Conservation (phyloP, 1,139 yeast genomes). For the Hyphopichia wangnamkhiaoensis region DNA sequence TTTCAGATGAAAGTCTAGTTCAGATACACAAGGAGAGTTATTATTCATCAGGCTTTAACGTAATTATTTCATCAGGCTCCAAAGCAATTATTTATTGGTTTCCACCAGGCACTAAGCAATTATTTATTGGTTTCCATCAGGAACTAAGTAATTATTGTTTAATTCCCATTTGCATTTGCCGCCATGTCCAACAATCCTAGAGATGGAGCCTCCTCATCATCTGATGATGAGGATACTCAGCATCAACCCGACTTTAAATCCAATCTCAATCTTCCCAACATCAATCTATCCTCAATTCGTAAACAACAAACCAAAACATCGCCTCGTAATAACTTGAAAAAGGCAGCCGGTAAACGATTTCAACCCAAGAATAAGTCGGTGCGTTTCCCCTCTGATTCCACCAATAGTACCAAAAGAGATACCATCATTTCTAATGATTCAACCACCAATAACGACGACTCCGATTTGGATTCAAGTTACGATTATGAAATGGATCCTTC, state of each 20-base stretch:
- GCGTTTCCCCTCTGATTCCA: slow-evolving; percentile 27
- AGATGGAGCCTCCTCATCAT: neutral
- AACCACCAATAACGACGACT: slow-evolving; percentile 22
- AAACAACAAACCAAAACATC: slow-evolving; percentile 22
- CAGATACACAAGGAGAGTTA: no score
- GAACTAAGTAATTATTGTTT: no score
- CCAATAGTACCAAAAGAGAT: slow-evolving; percentile 19
- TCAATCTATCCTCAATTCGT: slow-evolving; percentile 17
- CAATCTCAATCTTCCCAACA: slow-evolving; percentile 22
- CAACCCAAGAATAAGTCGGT: slow-evolving; percentile 23
- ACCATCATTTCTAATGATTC: slow-evolving; percentile 27
- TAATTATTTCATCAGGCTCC: no score
- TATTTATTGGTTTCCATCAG: no score
- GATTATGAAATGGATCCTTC: slow-evolving; percentile 6
- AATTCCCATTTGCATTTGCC: no score
- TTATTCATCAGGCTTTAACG: no score
- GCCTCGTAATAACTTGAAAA: slow-evolving; percentile 26
- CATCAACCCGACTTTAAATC: slow-evolving; percentile 11
- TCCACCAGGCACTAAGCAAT: no score
- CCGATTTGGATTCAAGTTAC: slow-evolving; percentile 15
- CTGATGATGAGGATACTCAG: slow-evolving; percentile 13
- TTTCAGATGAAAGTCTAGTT: no score
- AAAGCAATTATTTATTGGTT: no score
- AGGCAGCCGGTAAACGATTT: slow-evolving; percentile 36
- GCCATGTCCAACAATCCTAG: slow-evolving; percentile 2